Evolutionary conservation across 257 asterid species (phyloP).

Genomic region (Datura wrightii): DNA sequence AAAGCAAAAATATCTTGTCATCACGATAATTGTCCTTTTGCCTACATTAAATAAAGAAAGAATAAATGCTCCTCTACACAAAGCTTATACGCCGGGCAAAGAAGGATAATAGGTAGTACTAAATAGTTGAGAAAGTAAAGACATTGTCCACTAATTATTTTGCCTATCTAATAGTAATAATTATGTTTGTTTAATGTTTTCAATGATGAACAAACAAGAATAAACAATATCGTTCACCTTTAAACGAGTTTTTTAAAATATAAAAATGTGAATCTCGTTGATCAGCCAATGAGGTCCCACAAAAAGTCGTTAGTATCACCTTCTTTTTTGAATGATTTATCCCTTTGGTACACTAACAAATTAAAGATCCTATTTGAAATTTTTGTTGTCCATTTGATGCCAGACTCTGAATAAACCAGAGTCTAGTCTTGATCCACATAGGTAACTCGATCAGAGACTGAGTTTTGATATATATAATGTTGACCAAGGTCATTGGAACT

Average conservation of each 20-base stretch:
- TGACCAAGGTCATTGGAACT: background rate
- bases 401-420: no score
- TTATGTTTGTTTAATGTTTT: background rate
- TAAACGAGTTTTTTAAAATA: no score
- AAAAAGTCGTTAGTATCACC: no score
- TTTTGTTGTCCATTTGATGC: no score
- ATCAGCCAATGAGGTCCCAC: no score
- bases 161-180: background rate
- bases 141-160: constrained; percentile 21
- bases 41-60: background rate
- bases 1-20: background rate
- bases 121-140: background rate
- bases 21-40: background rate
- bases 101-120: background rate
- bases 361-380: no score
- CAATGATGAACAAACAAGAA: background rate
- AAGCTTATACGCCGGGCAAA: constrained; percentile 11
- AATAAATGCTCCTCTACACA: background rate
- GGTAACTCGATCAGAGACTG: background rate
- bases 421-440: no score
- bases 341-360: no score
- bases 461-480: background rate
- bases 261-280: no score
- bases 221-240: background rate
- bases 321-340: no score